Evolutionary conservation across 1,284 basidiomycete genomes (phyloP).

Genomic region (Omphalotus olearius): DNA sequence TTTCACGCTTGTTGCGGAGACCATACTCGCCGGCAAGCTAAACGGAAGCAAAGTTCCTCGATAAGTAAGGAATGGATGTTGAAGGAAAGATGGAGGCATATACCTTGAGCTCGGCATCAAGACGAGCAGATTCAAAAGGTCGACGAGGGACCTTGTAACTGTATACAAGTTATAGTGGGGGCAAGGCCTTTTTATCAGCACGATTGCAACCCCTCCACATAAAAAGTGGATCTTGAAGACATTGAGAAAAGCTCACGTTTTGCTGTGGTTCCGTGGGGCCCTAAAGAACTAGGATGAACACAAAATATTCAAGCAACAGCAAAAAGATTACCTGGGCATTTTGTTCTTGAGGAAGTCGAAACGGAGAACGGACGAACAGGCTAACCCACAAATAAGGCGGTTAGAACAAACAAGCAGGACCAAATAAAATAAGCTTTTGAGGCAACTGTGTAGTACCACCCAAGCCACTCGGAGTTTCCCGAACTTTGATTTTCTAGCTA

Average conservation of each 20-base stretch:
- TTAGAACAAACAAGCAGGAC: conserved; percentile 18
- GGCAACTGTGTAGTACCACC: conserved; percentile 17
- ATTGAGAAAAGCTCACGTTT: conserved; percentile 65
- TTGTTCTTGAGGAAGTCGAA: conserved; percentile 53
- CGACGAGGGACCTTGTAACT: conserved; percentile 99
- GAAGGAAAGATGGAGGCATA: conserved; percentile 16
- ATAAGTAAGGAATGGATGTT: background rate
- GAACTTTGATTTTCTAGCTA: conserved; percentile 21
- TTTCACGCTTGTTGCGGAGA: conserved; percentile 99
- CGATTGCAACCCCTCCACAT: conserved; percentile 56
- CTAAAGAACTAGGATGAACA: conserved; percentile 43
- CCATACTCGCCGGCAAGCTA: conserved; percentile 99
- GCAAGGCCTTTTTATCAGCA: conserved; percentile 55
- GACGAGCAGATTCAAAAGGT: conserved; percentile 96
- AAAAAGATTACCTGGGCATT: conserved; percentile 73
- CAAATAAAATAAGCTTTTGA: too few species aligned
- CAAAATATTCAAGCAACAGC: conserved; percentile 12
- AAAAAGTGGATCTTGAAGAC: conserved; percentile 61
- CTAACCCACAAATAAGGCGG: background rate
- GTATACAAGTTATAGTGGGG: conserved; percentile 42
- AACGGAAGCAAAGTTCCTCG: background rate
- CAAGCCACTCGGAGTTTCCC: conserved; percentile 12
- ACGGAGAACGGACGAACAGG: conserved; percentile 14
- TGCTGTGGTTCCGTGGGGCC: conserved; percentile 85
- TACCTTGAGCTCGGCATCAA: conserved; percentile 99